A percentile compares a stretch with the other conserved stretches of the same genome.
Evolutionary conservation across 495 filamentous ascomycete genomes (phyloP).

Genomic region (Neurospora sp.): DNA sequence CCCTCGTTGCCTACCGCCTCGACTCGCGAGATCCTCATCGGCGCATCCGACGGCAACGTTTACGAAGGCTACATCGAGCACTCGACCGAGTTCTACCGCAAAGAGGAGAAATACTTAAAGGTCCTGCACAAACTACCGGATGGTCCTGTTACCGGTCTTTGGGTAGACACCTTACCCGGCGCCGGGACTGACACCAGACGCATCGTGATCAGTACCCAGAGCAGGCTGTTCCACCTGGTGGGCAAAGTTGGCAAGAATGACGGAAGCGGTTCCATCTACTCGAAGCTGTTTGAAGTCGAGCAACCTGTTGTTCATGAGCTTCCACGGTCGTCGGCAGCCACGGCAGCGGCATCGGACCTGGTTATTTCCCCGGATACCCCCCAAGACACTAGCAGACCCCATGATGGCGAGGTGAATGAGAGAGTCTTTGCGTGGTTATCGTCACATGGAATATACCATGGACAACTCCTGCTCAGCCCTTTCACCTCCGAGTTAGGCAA

Average conservation of each 20-base stretch:
- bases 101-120: constrained; percentile 87
- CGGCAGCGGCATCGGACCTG: constrained; percentile 51
- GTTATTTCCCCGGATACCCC: constrained; percentile 64
- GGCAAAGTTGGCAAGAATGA: constrained; percentile 72
- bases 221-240: constrained; percentile 63
- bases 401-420: constrained; percentile 39
- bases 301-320: constrained; percentile 63
- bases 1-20: constrained; percentile 92
- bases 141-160: constrained; percentile 70
- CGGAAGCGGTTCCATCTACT: constrained; percentile 70
- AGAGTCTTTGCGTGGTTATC: constrained; percentile 85
- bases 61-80: constrained; percentile 96
- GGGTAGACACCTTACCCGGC: constrained; percentile 59
- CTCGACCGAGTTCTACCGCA: constrained; percentile 82
- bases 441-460: constrained; percentile 79
- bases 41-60: constrained; percentile 82
- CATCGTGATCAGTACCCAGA: constrained; percentile 67
- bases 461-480: constrained; percentile 50
- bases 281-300: constrained; percentile 81
- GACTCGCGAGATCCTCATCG: constrained; percentile 89
- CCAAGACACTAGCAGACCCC: constrained; percentile 35
- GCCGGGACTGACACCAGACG: constrained; percentile 55
- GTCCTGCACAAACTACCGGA: constrained; percentile 68
- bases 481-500: constrained; percentile 47
- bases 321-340: constrained; percentile 39